Evolutionary conservation across 2,329 filamentous ascomycete genomes (phyloP), one percentile per base, ranked within the genome.

Genomic region (Nannizziopsis barbatae): DNA sequence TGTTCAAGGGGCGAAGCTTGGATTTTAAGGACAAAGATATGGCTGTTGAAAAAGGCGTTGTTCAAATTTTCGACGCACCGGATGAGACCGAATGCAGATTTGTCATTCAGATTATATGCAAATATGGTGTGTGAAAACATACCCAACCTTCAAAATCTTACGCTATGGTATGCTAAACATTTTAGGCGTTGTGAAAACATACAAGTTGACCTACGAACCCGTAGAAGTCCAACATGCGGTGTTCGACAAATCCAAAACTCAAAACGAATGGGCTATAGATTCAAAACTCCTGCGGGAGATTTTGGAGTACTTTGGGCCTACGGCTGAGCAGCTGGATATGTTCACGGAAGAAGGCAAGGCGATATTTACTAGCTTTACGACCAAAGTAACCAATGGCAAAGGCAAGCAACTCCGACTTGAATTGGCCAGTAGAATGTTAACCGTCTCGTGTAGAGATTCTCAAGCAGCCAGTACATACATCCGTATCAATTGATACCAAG

Each of bases 331-430:
- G 60, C 66, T 83, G 5, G 79, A 81, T 52, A 74, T 82, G 45
- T 77, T 73, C 52, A 72, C 73, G 8, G 73, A 80, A 44, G 72
- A 76, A 11, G 74, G 70, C 8, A 75, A 76, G 51, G 75, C 72
- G 2, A 71, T 77, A 5, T 81, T 82, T 59, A 81, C 78, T 4
- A 83, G 79, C 60, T 83, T 79, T 58, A 82, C 79, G 0, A 77
- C 80, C 50, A 82, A 81, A 57, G 71, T 81, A 17, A 71, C 71
- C 36, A 75, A 78, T 50, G 77, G 77, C 6, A 80, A 77, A 66
- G 74, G 75, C n/a, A 35, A n/a, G 14, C 17, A 1, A 18, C 38
- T 41, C 36, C 15, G 14, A 33, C 18, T 18, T 40, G 5, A 9
- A 38, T 53, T 22, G 50, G 30, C 11, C 15, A 10, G 27, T 17